Percentiles rank a stretch among this genome's conserved stretches.
phyloP scores from a whole-genome alignment of 192 early-diverging fungal genomes.

The Coemansia furcata region DNA sequence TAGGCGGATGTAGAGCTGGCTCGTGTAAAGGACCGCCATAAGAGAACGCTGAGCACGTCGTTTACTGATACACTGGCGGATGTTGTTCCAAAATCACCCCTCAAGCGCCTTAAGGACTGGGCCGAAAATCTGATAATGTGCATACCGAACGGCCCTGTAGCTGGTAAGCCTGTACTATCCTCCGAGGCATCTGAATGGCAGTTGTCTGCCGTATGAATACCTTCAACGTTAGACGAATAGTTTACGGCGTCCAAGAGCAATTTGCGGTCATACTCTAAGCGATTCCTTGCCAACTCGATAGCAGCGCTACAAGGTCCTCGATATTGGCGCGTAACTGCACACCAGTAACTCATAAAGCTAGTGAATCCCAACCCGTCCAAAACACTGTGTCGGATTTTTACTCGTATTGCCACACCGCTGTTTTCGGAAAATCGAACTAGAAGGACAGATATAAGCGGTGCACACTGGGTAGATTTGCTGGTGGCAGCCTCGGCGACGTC shows the following conservation, averaged over 20 bases:
- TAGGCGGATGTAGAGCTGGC: neutral
- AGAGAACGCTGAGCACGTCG: slow-evolving; percentile 10
- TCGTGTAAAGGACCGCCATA: slow-evolving; percentile 13
- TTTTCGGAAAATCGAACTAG: slow-evolving; percentile 11
- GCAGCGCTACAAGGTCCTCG: neutral
- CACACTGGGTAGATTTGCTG: neutral
- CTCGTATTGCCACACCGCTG: slow-evolving; percentile 12
- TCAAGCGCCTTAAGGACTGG: neutral
- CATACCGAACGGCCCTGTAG: neutral
- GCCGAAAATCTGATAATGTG: slow-evolving; percentile 11
- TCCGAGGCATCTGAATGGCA: neutral
- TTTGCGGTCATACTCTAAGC: slow-evolving; percentile 10
- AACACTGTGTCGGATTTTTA: slow-evolving; percentile 14
- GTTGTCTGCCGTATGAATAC: neutral
- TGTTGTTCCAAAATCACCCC: neutral
- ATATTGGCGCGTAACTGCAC: neutral
- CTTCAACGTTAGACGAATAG: neutral
- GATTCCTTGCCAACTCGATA: neutral
- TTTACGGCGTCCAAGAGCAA: neutral
- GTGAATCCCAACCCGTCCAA: slow-evolving; percentile 17
- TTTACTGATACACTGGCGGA: slow-evolving; percentile 1
- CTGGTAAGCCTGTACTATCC: neutral
- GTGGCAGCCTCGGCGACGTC: slow-evolving; percentile 2
- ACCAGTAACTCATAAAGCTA: slow-evolving; percentile 16
- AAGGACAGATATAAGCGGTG: slow-evolving; percentile 4